phyloP scores from a whole-genome alignment of 148 eudicot genomes.

The Spergularia marina region DNA sequence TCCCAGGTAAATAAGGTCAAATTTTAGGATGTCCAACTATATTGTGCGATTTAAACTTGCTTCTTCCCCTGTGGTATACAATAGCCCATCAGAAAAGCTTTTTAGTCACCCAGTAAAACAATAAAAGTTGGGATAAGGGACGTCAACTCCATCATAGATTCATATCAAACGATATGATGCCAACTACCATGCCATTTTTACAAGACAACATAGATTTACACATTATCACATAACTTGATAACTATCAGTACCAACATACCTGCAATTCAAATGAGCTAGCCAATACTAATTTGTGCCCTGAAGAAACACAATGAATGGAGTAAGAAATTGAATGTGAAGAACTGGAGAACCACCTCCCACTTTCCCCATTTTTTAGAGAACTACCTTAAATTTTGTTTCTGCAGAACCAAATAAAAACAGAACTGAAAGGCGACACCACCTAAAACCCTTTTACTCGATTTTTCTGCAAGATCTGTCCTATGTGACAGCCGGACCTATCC shows the following conservation, averaged over 20 bases:
- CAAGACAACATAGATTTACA: neutral
- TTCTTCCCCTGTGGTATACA: neutral
- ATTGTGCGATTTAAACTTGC: neutral
- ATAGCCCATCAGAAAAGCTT: neutral
- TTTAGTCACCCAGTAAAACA: neutral
- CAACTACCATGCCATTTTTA: neutral
- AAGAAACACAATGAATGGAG: conserved; percentile 12
- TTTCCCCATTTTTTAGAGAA: too few relatives aligned
- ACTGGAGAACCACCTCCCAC: too few relatives aligned
- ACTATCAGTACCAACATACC: conserved; percentile 33
- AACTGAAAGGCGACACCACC: too few relatives aligned
- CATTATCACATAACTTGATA: neutral
- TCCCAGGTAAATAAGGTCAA: neutral
- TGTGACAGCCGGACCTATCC: too few relatives aligned
- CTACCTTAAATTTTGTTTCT: too few relatives aligned
- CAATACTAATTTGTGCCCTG: conserved; percentile 42
- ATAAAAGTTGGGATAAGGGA: neutral
- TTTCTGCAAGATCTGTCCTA: too few relatives aligned
- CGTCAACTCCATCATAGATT: neutral
- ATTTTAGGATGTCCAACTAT: neutral
- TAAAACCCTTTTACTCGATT: too few relatives aligned
- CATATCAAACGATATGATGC: neutral
- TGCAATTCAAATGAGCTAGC: conserved; percentile 38
- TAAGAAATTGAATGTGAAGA: neutral
- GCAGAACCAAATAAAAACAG: too few relatives aligned